These are phyloP conservation scores for Lodderomyces metapsilosis DNA, from an alignment of 1,139 yeast genomes.

Conservation along the genomic window DNA sequence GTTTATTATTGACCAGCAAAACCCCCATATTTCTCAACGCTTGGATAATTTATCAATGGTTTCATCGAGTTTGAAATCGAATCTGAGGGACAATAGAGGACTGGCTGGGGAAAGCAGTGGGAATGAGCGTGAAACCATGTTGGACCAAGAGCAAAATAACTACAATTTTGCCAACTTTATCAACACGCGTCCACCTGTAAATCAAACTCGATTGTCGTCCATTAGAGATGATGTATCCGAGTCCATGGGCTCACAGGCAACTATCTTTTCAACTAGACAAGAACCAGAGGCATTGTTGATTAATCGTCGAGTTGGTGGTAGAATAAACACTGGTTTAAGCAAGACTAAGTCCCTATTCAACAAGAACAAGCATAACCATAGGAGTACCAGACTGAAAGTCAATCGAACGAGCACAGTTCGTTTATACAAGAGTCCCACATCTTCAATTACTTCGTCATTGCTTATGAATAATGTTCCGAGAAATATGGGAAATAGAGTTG, in stretches of 20 bases:
- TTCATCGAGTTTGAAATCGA: constrained; percentile 19
- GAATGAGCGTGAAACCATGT: constrained; percentile 4
- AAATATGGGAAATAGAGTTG: neutral
- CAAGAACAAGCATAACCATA: constrained; percentile 12
- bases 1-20: constrained; percentile 40
- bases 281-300: constrained; percentile 8
- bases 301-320: neutral
- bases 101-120: neutral
- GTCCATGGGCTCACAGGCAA: constrained; percentile 47
- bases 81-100: constrained; percentile 2
- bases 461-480: neutral
- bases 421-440: constrained; percentile 14
- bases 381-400: constrained; percentile 6
- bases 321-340: neutral
- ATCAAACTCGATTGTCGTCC: neutral
- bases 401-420: constrained; percentile 13
- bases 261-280: constrained; percentile 43
- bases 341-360: constrained; percentile 5
- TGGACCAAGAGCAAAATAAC: neutral
- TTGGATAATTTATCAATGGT: constrained; percentile 27
- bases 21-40: constrained; percentile 25
- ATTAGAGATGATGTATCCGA: constrained; percentile 28
- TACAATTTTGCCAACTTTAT: neutral
- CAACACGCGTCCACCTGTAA: neutral
- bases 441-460: constrained; percentile 5